Evolutionary conservation across 2,329 filamentous ascomycete genomes (phyloP).

Genomic region (Didymella glomerata): DNA sequence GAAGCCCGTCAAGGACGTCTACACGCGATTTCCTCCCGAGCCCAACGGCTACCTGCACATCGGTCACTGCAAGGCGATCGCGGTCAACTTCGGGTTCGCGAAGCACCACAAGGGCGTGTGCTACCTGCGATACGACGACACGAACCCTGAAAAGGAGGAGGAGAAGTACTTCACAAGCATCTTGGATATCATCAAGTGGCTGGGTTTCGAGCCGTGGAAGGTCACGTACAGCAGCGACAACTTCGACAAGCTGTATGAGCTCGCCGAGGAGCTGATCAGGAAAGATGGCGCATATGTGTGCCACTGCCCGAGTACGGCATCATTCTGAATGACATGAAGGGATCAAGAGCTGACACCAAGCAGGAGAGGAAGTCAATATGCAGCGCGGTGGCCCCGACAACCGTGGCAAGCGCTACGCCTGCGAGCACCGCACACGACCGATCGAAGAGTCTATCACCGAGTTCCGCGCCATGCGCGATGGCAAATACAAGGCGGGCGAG

Average conservation of each 20-base stretch:
- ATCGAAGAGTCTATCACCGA: conserved; percentile 80
- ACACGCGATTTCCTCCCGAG: conserved; percentile 62
- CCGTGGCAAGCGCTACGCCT: conserved; percentile 76
- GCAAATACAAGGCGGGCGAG: conserved; percentile 84
- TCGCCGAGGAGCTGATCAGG: conserved; percentile 83
- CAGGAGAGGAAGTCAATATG: conserved; percentile 80
- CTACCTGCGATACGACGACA: conserved; percentile 88
- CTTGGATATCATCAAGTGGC: conserved; percentile 84
- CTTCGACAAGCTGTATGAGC: conserved; percentile 85
- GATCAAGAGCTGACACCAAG: conserved; percentile 1
- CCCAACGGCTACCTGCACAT: conserved; percentile 95
- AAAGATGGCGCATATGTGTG: conserved; percentile 81
- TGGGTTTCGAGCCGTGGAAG: conserved; percentile 79
- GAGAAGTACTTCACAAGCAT: conserved; percentile 91
- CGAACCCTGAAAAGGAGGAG: conserved; percentile 92
- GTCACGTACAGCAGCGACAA: conserved; percentile 92
- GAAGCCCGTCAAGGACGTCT: conserved; percentile 57
- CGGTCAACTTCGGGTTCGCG: conserved; percentile 96
- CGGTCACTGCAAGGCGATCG: conserved; percentile 94
- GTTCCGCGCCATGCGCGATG: conserved; percentile 90
- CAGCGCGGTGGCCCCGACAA: conserved; percentile 82
- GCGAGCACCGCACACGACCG: conserved; percentile 77
- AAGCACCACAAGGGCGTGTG: conserved; percentile 80
- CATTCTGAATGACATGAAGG: not conserved
- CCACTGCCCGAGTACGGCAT: conserved; percentile 71